Evolutionary conservation across 768 basidiomycete genomes (phyloP).

Genomic region (Mycena maculata): DNA sequence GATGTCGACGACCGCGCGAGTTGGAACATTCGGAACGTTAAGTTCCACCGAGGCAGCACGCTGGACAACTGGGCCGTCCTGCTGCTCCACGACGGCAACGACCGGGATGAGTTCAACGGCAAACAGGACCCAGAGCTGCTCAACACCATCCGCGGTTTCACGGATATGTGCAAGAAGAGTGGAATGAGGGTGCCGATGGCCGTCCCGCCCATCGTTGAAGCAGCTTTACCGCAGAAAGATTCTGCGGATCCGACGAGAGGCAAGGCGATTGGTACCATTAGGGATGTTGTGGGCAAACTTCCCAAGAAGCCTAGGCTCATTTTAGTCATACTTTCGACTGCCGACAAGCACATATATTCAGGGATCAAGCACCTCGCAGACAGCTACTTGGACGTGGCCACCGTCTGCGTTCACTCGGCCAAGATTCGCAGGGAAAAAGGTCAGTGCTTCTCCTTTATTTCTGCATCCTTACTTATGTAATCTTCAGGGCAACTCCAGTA

Average conservation of each 20-base stretch:
- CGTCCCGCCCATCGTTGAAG: constrained; percentile 53
- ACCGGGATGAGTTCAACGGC: constrained; percentile 69
- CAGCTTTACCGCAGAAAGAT: constrained; percentile 62
- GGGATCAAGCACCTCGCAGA: constrained; percentile 82
- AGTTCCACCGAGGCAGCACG: constrained; percentile 67
- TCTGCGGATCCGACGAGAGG: constrained; percentile 66
- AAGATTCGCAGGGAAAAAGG: constrained; percentile 79
- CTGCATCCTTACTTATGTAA: constrained; percentile 36
- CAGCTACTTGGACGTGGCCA: constrained; percentile 72
- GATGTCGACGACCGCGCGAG: constrained; percentile 71
- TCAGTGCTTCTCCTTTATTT: constrained; percentile 42
- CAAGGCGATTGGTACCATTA: constrained; percentile 60
- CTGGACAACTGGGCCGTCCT: constrained; percentile 77
- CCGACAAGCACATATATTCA: constrained; percentile 82
- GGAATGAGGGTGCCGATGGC: constrained; percentile 66
- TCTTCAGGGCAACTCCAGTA: constrained; percentile 70
- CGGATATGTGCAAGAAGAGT: constrained; percentile 67
- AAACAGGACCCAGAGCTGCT: constrained; percentile 65
- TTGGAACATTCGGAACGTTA: constrained; percentile 80
- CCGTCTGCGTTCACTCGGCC: constrained; percentile 77
- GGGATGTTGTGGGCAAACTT: constrained; percentile 52
- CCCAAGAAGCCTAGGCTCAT: constrained; percentile 65
- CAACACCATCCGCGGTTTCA: constrained; percentile 62
- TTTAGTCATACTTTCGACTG: constrained; percentile 73
- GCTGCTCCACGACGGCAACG: constrained; percentile 68